Conservation (phyloP, 1,284 basidiomycete species). For the Athelia sp. region DNA sequence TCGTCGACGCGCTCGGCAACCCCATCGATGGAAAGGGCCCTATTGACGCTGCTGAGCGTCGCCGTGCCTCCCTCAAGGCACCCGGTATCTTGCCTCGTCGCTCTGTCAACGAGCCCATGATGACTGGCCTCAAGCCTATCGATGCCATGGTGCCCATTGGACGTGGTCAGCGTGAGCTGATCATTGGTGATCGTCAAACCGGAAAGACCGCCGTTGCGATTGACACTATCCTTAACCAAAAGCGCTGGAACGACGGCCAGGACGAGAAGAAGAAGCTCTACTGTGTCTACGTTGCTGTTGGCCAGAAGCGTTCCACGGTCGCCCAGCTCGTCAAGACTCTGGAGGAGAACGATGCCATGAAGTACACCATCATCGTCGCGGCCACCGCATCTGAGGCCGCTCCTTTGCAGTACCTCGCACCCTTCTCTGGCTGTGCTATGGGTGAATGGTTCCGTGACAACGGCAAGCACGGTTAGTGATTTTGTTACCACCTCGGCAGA, state of each 20-base stretch:
- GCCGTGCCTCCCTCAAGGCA: conserved; percentile 96
- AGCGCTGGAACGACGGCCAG: conserved; percentile 96
- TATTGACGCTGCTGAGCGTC: conserved; percentile 88
- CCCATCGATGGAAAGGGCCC: conserved; percentile 99
- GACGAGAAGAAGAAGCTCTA: conserved; percentile 98
- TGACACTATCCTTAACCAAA: conserved; percentile 99
- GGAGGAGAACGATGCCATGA: conserved; percentile 99
- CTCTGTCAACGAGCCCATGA: conserved; percentile 99
- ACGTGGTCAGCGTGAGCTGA: conserved; percentile 99
- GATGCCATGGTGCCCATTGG: conserved; percentile 99
- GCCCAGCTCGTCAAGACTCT: conserved; percentile 99
- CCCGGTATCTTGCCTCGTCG: conserved; percentile 98
- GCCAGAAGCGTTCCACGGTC: conserved; percentile 99
- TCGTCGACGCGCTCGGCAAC: conserved; percentile 98
- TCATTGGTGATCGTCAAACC: conserved; percentile 99
- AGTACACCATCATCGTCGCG: conserved; percentile 98
- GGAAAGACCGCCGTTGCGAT: conserved; percentile 99
- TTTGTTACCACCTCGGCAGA: too few species aligned
- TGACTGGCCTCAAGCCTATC: conserved; percentile 99
- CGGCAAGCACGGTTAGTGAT: conserved; percentile 79
- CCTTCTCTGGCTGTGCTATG: conserved; percentile 99
- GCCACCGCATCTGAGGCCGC: conserved; percentile 99
- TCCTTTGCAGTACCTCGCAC: conserved; percentile 97
- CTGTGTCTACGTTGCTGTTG: conserved; percentile 99
- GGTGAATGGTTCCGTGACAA: conserved; percentile 99